These are phyloP conservation scores for Boletus subcaerulescens DNA, from an alignment of 768 basidiomycete species.

Conservation along the genomic window DNA sequence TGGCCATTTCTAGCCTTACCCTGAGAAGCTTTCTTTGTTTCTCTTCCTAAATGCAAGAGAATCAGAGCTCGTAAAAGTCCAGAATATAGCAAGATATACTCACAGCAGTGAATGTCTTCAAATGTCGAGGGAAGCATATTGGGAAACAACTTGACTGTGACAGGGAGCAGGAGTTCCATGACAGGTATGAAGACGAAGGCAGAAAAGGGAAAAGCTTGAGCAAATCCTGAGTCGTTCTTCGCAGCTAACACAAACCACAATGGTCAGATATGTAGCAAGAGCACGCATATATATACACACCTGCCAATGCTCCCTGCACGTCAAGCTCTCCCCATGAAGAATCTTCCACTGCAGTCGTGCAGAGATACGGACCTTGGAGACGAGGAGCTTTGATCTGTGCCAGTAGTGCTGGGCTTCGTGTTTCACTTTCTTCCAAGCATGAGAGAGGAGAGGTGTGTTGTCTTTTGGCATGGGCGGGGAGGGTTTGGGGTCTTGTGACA, in stretches of 20 bases:
- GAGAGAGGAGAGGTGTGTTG: conserved; percentile 45
- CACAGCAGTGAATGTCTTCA: conserved; percentile 90
- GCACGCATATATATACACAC: conserved; percentile 47
- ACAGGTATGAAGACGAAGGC: conserved; percentile 96
- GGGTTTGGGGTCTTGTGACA: conserved; percentile 42
- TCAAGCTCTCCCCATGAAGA: conserved; percentile 85
- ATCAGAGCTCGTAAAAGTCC: background rate
- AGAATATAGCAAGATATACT: conserved; percentile 19
- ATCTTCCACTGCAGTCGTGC: conserved; percentile 87
- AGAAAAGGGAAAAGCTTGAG: conserved; percentile 91
- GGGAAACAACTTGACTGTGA: conserved; percentile 95
- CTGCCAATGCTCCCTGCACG: conserved; percentile 91
- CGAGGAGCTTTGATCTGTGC: conserved; percentile 92
- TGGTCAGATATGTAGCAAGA: conserved; percentile 1
- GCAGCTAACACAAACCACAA: conserved; percentile 51
- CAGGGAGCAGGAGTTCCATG: conserved; percentile 96
- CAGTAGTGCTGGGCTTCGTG: conserved; percentile 96
- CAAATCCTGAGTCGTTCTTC: conserved; percentile 90
- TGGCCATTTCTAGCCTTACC: conserved; percentile 96
- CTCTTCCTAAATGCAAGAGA: conserved; percentile 63
- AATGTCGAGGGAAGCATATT: conserved; percentile 99
- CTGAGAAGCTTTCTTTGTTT: conserved; percentile 94
- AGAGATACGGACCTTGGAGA: conserved; percentile 91
- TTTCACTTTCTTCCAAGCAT: conserved; percentile 91
- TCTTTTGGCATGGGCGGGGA: conserved; percentile 49